phyloP scores from a whole-genome alignment of 345 rosid species.

The Citrus sp. region DNA sequence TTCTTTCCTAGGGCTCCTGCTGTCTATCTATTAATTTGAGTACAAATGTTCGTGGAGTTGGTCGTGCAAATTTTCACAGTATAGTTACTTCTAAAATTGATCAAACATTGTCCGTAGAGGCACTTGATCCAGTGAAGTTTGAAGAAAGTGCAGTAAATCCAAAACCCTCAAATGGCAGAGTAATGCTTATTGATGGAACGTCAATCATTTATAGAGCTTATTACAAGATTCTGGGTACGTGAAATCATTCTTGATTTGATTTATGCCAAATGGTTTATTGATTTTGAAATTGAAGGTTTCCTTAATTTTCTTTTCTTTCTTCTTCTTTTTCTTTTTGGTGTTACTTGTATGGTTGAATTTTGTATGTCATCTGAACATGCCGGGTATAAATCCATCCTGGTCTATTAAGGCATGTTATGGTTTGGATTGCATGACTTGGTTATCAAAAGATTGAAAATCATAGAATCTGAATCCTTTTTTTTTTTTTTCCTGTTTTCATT shows the following conservation, averaged over 20 bases:
- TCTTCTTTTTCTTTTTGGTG: neutral
- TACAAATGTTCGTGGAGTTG: conserved; percentile 26
- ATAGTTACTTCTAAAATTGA: conserved; percentile 27
- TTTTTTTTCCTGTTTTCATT: neutral
- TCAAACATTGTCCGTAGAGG: conserved; percentile 17
- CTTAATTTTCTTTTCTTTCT: no score
- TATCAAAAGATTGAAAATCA: neutral
- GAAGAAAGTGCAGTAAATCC: conserved; percentile 35
- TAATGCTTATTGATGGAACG: conserved; percentile 97
- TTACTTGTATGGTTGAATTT: neutral
- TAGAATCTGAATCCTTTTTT: neutral
- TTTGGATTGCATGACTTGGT: neutral
- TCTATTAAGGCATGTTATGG: neutral
- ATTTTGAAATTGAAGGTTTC: neutral
- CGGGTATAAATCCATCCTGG: neutral
- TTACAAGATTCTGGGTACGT: conserved; percentile 88
- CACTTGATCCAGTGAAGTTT: conserved; percentile 23
- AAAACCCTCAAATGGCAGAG: conserved; percentile 53
- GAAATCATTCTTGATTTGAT: neutral
- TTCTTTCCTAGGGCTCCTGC: conserved; percentile 44
- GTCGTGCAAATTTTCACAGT: conserved; percentile 26
- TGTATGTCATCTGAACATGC: neutral
- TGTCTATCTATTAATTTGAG: conserved; percentile 31
- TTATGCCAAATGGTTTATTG: neutral
- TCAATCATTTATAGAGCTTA: conserved; percentile 91